A percentile compares a stretch with the other conserved stretches of the same genome.
Evolutionary conservation across 768 basidiomycete genomes (phyloP).

Genomic region (Serendipita vermifera): DNA sequence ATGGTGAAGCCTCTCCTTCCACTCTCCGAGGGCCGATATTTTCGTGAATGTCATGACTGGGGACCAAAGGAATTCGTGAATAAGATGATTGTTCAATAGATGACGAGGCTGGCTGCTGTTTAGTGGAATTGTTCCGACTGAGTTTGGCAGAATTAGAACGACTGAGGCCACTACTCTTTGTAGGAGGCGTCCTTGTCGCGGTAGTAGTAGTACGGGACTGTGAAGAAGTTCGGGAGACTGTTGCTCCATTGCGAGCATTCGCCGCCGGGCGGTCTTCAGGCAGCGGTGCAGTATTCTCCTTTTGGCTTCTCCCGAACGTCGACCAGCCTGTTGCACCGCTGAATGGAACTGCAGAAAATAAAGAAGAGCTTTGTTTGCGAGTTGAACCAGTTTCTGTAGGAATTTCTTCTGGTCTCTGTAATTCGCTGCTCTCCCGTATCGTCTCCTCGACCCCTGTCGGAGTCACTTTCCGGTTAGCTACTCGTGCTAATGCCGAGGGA

Average conservation of each 20-base stretch:
- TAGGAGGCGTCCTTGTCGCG: background rate
- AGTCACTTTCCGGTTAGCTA: background rate
- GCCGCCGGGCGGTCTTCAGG: background rate
- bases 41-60: conserved; percentile 2
- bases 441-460: background rate
- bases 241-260: background rate
- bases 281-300: background rate
- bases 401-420: background rate
- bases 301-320: conserved; percentile 4
- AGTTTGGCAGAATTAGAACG: background rate
- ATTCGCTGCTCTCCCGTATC: background rate
- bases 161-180: background rate
- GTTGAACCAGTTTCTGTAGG: background rate
- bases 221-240: background rate
- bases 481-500: background rate
- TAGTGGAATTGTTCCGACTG: too few relatives aligned
- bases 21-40: background rate
- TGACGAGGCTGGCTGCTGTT: background rate
- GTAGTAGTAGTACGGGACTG: conserved; percentile 1
- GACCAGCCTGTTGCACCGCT: background rate
- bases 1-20: background rate
- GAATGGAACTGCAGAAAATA: conserved; percentile 6
- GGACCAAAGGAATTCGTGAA: background rate
- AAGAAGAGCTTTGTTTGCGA: background rate
- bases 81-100: background rate